Evolutionary conservation across 2,329 filamentous ascomycete species (phyloP).

Genomic region (Diaporthe sp.): DNA sequence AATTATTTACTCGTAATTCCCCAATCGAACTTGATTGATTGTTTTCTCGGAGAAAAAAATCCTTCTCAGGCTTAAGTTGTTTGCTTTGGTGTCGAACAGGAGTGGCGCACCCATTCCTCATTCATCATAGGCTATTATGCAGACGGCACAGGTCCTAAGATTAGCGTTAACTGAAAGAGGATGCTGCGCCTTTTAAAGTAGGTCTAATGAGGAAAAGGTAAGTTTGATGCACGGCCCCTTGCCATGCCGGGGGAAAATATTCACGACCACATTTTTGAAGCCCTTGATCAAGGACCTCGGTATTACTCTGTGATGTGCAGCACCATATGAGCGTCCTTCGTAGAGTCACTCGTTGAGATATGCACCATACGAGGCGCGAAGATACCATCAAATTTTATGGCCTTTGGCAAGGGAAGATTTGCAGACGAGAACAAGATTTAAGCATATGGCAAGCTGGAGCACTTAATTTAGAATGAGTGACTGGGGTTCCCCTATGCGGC

Average conservation of each 20-base stretch:
- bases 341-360: not conserved
- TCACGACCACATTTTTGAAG: not conserved
- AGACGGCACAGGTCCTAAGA: no score
- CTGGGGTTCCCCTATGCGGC: not conserved
- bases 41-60: no score
- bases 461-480: not conserved
- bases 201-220: not conserved
- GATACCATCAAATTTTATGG: not conserved
- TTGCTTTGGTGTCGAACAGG: not conserved
- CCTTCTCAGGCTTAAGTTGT: no score
- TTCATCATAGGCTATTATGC: not conserved
- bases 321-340: no score
- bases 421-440: conserved; percentile 3
- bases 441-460: not conserved
- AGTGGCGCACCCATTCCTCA: not conserved
- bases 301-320: not conserved
- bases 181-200: not conserved
- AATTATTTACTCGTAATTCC: no score
- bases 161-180: not conserved
- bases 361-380: not conserved
- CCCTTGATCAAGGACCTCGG: not conserved
- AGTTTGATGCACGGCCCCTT: not conserved
- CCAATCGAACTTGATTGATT: no score
- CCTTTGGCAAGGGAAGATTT: not conserved
- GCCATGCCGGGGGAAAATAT: not conserved